A percentile compares a stretch with the other conserved stretches of the same genome.
These are phyloP conservation scores for Cucumis sativus DNA, from an alignment of 306 rosid species.

Conservation along the genomic window Cucumber_9930_V3 NC_026660.2:24521001-24521500, in stretches of 20 bases:
- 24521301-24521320: no score
- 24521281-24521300: no score
- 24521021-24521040: background rate
- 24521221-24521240: no score
- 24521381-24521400: no score
- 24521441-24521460: background rate
- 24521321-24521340: no score
- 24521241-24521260: no score
- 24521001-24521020: no score
- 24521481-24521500: background rate
- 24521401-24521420: no score
- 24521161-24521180: background rate
- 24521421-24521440: background rate
- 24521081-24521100: background rate
- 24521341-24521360: no score
- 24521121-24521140: background rate
- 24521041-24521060: background rate
- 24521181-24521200: background rate
- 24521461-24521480: background rate
- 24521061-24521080: background rate
- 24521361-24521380: no score
- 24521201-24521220: no score
- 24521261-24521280: no score
- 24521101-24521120: background rate
- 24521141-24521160: background rate